Evolutionary conservation across 371 early-diverging fungal species (phyloP), one percentile per base, ranked within the genome.

Genomic region (Mucor velutinosus): DNA sequence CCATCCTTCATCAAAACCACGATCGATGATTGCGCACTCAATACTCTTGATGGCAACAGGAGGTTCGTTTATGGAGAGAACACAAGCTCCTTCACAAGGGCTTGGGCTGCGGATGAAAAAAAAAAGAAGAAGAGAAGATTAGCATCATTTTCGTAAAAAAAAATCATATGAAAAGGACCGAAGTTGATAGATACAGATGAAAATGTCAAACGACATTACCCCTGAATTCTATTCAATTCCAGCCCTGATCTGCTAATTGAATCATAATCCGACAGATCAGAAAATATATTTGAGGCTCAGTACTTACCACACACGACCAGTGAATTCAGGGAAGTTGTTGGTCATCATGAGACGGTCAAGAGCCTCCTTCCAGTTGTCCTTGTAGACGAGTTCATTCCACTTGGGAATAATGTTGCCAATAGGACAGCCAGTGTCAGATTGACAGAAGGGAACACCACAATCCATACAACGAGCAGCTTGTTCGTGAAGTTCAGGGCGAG

Each of bases 381-480:
- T 89, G 87, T 89, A 96, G 33, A 98, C 93, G 14, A 97, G 85
- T 49, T 98, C 97, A 76, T 98, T 98, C 97, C 97, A 98, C 85
- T 96, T 96, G 71, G 99, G 99, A 68, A 98, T 97, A 66, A 97
- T 91, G 85, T 98, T 98, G 63, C 94, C 93, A 58, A 98, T 95
- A 23, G 98, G 98, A 76, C 98, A 98, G 23, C 98, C 98, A 43
- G 92, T 89, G 73, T 96, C 94, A 11, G 94, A 93, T 85, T 98
- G 97, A 78, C 98, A 98, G 89, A 96, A 97, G 27, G 98, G 97
- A 21, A 97, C 90, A 80, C 98, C 98, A 76, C 98, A 96, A 72
- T 95, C 97, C 93, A 98, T 97, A 86, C 97, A 98, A 61, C 99
- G 90, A 19, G 97, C 95, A 30, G 96, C 96, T 80, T 98, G 97